These are phyloP conservation scores for Pisolithus tinctorius DNA, from an alignment of 768 basidiomycete species.

Conservation along the genomic window DNA sequence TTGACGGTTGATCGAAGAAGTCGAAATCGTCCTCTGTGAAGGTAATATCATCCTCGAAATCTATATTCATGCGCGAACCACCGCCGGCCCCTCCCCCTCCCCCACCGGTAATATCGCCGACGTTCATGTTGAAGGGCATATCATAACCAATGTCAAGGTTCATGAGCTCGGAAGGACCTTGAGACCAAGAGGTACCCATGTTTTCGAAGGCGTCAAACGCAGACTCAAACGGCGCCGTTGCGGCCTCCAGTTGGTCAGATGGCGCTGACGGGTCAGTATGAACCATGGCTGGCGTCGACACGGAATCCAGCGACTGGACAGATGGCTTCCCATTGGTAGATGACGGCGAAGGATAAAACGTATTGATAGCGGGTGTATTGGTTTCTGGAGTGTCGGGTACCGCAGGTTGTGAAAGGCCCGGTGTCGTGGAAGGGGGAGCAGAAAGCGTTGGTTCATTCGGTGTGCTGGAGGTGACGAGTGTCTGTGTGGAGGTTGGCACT, in stretches of 20 bases:
- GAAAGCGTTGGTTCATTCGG: slow-evolving; percentile 6
- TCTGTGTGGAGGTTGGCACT: slow-evolving; percentile 10
- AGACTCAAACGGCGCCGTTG: slow-evolving; percentile 15
- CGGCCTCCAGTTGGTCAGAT: slow-evolving; percentile 11
- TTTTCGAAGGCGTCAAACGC: slow-evolving; percentile 40
- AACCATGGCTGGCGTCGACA: slow-evolving; percentile 19
- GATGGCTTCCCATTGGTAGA: slow-evolving; percentile 31
- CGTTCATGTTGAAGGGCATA: slow-evolving; percentile 45
- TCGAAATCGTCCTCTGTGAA: slow-evolving; percentile 82
- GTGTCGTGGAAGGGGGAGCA: slow-evolving; percentile 16
- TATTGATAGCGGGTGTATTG: slow-evolving; percentile 21
- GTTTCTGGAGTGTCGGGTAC: slow-evolving; percentile 11
- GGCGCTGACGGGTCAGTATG: slow-evolving; percentile 6
- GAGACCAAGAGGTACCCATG: slow-evolving; percentile 36
- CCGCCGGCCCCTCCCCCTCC: slow-evolving; percentile 18
- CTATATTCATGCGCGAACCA: slow-evolving; percentile 30
- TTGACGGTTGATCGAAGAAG: slow-evolving; percentile 67
- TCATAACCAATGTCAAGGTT: slow-evolving; percentile 30
- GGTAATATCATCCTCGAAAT: slow-evolving; percentile 52
- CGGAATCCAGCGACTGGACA: slow-evolving; percentile 2
- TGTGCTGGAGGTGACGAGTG: slow-evolving; percentile 4
- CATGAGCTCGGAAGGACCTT: slow-evolving; percentile 31
- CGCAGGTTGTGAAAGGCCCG: slow-evolving; percentile 9
- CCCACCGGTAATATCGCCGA: slow-evolving; percentile 29
- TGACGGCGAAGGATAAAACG: slow-evolving; percentile 61